Base-by-base conservation (phyloP, 257 asterid species). In the Verbascum thapsus region DNA sequence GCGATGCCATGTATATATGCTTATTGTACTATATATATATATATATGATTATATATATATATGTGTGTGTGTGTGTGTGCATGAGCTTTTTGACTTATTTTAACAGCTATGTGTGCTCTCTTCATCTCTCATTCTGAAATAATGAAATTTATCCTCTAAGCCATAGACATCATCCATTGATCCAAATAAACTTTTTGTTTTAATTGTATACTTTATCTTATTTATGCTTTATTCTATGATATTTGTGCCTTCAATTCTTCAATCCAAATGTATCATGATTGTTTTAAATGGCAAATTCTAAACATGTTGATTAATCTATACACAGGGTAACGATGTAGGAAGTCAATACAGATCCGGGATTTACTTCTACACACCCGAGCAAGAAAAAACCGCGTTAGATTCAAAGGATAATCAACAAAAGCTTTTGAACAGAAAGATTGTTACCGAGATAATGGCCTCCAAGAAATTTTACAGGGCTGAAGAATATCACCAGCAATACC, bases 401-500 rank as follows among this genome's bases (percentile, higher is more conserved):
- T 71, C 81, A n/a, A 64, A 13, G 65, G 92, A 85, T 3, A 72
- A 39, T 60, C 84, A 80, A 9, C 85, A 81, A 61, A 75, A 79
- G 74, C 70, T 67, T 41, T 52, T 81, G 61, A 67, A 77, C 79
- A 73, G 86, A 70, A 76, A 66, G 23, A 82, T 85, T 61, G 84
- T 85, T 10, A 82, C 80, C 1, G 92, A 85, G 69, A 80, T 85
- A 41, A 49, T 82, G 43, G 85, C 92, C 9, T 86, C 92, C 43
- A 85, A 85, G 84, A 85, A 82, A 53, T 85, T 85, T 61, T 85
- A 85, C 77, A 69, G 88, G 49, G 92, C 92, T 0, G 92, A 85
- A 43, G 92, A 82, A 74, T 85, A 85, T 59, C 92, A 85, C 74
- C 92, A 85, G 75, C 88, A 85, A 50, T 80, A 85, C 74, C 88